Percentiles rank a stretch among this genome's conserved stretches.
phyloP scores from a whole-genome alignment of 2,329 filamentous ascomycete genomes.

The Neofusicoccum umdonicola region DNA sequence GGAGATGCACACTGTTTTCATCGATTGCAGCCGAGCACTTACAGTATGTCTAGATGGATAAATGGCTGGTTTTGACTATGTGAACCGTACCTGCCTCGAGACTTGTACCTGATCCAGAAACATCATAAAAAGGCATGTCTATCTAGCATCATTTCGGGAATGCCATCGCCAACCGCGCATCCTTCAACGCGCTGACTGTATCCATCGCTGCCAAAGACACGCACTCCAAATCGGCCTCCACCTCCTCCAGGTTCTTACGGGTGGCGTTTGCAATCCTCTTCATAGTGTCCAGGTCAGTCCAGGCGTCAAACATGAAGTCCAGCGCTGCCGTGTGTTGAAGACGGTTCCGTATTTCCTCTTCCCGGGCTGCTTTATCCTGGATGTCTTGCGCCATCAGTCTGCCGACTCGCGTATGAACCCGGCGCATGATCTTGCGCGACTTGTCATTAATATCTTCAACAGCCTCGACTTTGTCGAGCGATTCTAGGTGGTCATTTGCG shows the following conservation, averaged over 20 bases:
- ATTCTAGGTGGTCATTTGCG: neutral
- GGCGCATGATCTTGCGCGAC: neutral
- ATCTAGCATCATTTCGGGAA: too few relatives aligned
- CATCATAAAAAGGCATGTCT: neutral
- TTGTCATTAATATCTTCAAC: neutral
- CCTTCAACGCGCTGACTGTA: neutral
- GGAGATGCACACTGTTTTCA: neutral
- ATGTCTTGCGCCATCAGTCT: constrained; percentile 3
- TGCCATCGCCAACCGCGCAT: neutral
- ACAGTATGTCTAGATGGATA: too few relatives aligned
- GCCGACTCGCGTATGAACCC: neutral
- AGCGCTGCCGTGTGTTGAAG: neutral
- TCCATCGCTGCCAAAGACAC: neutral
- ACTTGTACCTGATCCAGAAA: too few relatives aligned
- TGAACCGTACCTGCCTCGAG: too few relatives aligned
- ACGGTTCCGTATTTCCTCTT: neutral
- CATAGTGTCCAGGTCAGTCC: constrained; percentile 64
- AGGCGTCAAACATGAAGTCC: constrained; percentile 59
- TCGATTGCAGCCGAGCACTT: too few relatives aligned
- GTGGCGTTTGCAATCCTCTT: constrained; percentile 28
- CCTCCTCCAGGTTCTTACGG: neutral
- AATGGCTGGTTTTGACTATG: too few relatives aligned
- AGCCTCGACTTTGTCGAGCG: neutral
- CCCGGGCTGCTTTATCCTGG: neutral
- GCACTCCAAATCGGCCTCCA: neutral